Base-by-base conservation (phyloP, 2,329 filamentous ascomycete species). In the Colletotrichum sp. region DNA sequence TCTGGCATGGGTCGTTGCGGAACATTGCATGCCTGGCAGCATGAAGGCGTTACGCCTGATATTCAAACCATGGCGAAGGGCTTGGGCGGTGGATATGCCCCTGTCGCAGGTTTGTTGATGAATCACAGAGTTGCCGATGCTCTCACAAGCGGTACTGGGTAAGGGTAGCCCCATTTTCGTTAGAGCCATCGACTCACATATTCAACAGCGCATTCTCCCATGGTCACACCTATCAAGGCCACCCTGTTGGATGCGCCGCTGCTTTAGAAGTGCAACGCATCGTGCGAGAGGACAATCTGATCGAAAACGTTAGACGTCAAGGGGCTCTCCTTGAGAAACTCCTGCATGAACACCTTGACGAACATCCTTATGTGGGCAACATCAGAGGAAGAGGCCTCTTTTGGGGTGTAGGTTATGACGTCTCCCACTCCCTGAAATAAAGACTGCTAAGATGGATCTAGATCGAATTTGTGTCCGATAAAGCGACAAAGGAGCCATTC, bases 251-350 rank as follows among this genome's bases (percentile, higher is more conserved):
- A 26, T 93, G 92, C 78, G 86, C 92, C 0, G 90, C 92, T 0
- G 93, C 91, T 0, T 86, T 94, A 1, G 91, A 92, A 62, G 92
- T 93, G 1, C 91, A 93, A 79, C 84, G 83, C 36, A 90, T 93
- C 32, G 88, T 95, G 26, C 81, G 86, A 7, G 83, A 92, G 16
- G 88, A 93, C 0, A 84, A 89, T 3, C 82, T 95, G 2, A 81
- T 95, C 0, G 84, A 87, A 2, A 94, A 93, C 78, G 92, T 93
- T 4, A 82, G 82, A 6, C 80, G 79, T 0, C 90, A 92, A 84
- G 93, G 93, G 10, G 18, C 12, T 24, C 26, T 76, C 5, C 70
- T 76, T 5, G 73, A 69, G 59, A 18, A 52, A 4, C 70, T 79
- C 6, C 69, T 83, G 24, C 77, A 79, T 15, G 28, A 77, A 26